Percentiles rank a stretch among this genome's conserved stretches.
These are phyloP conservation scores for Diphasiastrum complanatum DNA, from an alignment of 83 land plant species.

Conservation along the genomic window DNA sequence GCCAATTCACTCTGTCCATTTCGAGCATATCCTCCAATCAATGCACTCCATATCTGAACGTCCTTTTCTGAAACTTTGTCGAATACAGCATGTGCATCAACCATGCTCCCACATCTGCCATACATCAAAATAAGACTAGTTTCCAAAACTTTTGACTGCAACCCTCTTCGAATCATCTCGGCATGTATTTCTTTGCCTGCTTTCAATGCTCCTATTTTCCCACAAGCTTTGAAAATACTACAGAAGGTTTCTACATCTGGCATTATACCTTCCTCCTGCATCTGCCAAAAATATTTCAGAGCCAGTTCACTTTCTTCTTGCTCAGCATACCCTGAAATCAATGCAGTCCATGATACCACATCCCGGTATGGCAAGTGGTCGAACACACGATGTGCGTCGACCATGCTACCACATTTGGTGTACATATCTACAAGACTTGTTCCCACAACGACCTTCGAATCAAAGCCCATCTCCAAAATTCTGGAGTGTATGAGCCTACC, in stretches of 20 bases:
- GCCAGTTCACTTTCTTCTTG: no score
- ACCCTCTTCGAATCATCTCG: no score
- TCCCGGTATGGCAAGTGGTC: background rate
- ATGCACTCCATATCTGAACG: no score
- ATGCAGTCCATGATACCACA: constrained; percentile 1
- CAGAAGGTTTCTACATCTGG: constrained; percentile 4
- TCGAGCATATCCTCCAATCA: no score
- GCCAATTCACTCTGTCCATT: no score
- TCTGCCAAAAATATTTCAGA: background rate
- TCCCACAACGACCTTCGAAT: background rate
- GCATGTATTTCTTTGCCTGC: no score
- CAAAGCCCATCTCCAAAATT: background rate
- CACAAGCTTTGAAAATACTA: background rate
- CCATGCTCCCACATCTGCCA: no score
- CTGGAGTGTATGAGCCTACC: background rate
- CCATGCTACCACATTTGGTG: background rate
- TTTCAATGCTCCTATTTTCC: no score
- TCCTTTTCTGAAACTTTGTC: no score
- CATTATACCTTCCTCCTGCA: constrained; percentile 2
- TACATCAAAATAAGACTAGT: no score
- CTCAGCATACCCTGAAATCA: background rate
- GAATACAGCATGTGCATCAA: no score
- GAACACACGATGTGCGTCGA: background rate
- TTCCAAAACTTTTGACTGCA: no score
- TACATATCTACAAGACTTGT: background rate